phyloP scores from a whole-genome alignment of 257 asterid species.

The Osmanthus fragrans region DNA sequence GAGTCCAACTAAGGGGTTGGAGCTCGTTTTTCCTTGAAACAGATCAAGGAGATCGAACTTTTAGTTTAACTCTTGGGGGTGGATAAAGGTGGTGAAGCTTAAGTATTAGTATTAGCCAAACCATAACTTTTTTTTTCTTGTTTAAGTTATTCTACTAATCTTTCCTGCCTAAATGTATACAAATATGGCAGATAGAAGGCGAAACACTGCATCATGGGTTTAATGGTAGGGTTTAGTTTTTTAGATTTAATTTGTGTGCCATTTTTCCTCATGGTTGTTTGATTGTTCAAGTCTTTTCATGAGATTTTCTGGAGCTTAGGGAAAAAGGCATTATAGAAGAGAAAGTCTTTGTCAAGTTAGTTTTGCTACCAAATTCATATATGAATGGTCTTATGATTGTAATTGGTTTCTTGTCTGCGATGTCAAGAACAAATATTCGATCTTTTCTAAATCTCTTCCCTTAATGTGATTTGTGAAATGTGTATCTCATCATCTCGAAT shows the following conservation, averaged over 20 bases:
- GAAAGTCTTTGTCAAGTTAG: constrained; percentile 3
- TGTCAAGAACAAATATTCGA: constrained; percentile 13
- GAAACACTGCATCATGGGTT: constrained; percentile 34
- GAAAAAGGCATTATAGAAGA: constrained; percentile 8
- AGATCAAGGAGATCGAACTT: constrained; percentile 45
- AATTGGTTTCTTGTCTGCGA: constrained; percentile 8
- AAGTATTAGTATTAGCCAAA: constrained; percentile 38
- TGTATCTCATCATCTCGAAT: neutral
- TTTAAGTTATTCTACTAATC: constrained; percentile 21
- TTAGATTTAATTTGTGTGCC: constrained; percentile 25
- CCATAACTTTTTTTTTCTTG: constrained; percentile 29
- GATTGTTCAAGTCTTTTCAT: constrained; percentile 21
- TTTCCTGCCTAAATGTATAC: constrained; percentile 33
- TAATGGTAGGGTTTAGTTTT: constrained; percentile 27
- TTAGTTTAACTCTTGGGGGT: constrained; percentile 28
- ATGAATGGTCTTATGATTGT: constrained; percentile 17
- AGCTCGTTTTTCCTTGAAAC: constrained; percentile 48
- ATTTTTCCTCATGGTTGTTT: constrained; percentile 7
- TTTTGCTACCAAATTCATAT: neutral
- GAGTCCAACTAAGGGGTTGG: constrained; percentile 65
- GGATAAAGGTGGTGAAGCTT: constrained; percentile 49
- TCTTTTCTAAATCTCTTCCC: neutral
- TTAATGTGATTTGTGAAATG: neutral
- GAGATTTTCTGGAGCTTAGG: constrained; percentile 20
- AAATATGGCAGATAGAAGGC: constrained; percentile 41